These are phyloP conservation scores for Lactarius tabidus DNA, from an alignment of 768 basidiomycete genomes.

Conservation along the genomic window DNA sequence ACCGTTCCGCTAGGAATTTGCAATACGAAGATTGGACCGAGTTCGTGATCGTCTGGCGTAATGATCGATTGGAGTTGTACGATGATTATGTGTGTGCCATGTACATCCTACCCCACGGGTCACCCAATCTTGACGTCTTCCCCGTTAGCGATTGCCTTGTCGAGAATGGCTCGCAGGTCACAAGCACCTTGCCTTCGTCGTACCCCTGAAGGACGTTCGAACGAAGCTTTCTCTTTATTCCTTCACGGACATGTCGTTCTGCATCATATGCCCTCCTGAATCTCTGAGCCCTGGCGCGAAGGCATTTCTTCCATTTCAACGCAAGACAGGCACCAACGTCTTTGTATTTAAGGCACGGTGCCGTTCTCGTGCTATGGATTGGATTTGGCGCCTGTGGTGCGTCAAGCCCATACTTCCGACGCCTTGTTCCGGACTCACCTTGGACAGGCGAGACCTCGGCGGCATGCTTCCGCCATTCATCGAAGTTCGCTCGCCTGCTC, in stretches of 20 bases:
- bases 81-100: conserved; percentile 64
- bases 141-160: conserved; percentile 52
- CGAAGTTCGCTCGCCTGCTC: conserved; percentile 64
- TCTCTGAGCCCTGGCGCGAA: conserved; percentile 39
- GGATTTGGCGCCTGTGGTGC: conserved; percentile 87
- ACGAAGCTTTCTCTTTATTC: conserved; percentile 85
- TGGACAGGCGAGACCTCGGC: conserved; percentile 62
- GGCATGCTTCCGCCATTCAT: conserved; percentile 65
- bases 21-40: conserved; percentile 71
- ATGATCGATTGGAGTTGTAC: conserved; percentile 75
- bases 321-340: conserved; percentile 69
- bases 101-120: neutral
- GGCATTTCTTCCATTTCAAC: conserved; percentile 46
- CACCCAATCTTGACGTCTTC: neutral
- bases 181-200: conserved; percentile 74
- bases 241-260: conserved; percentile 80
- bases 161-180: conserved; percentile 65
- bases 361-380: conserved; percentile 76
- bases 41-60: conserved; percentile 83
- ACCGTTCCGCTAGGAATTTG: conserved; percentile 60
- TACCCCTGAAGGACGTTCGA: conserved; percentile 59
- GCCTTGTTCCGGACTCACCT: neutral
- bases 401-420: conserved; percentile 1
- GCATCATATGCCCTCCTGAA: conserved; percentile 61
- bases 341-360: conserved; percentile 84